Evolutionary conservation across 345 rosid species (phyloP), one percentile per base, ranked within the genome.

Genomic region (Populus deltoides): DNA sequence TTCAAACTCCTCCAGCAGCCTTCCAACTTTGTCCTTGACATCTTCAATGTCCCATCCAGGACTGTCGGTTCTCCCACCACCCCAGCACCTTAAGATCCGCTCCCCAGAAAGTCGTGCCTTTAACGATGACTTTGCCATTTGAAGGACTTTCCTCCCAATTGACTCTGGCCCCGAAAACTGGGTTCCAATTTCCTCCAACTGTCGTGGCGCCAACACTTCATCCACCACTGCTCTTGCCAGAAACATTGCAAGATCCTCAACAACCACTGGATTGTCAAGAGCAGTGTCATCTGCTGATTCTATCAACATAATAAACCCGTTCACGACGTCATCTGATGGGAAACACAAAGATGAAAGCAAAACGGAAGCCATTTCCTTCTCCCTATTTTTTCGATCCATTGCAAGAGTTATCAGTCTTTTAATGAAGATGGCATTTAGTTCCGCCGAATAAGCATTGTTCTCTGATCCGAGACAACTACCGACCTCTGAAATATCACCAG

Each of bases 361-460:
- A 74, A 92, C 90, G 57, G 93, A 94, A 38, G 98, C 95, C 98
- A 92, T 94, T 82, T 92, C 98, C 73, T 91, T 94, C 86, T 93
- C 98, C 80, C 97, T 85, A 53, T 93, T 92, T 85, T 92, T 93
- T 49, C 94, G 76, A 49, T 93, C 98, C 97, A 93, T 93, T 43
- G 97, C 92, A 43, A 92, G 77, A 57, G 94, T 94, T 82, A 94
- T 86, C 72, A 92, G 78, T 79, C 80, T 90, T 83, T 94, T 92
- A 75, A 92, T 82, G 79, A 94, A 94, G 53, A 91, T 90, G 11
- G 97, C 80, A 66, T 90, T 92, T 35, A 94, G 83, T 77, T 92
- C 90, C 59, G 85, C 57, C 7, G 83, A 85, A 51, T 79, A 81
- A 31, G 81, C 79, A 55, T 67, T 66, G 73, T 83, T 83, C 83